phyloP scores from a whole-genome alignment of 2,329 filamentous ascomycete genomes.

The Neonectria coccinea region DNA sequence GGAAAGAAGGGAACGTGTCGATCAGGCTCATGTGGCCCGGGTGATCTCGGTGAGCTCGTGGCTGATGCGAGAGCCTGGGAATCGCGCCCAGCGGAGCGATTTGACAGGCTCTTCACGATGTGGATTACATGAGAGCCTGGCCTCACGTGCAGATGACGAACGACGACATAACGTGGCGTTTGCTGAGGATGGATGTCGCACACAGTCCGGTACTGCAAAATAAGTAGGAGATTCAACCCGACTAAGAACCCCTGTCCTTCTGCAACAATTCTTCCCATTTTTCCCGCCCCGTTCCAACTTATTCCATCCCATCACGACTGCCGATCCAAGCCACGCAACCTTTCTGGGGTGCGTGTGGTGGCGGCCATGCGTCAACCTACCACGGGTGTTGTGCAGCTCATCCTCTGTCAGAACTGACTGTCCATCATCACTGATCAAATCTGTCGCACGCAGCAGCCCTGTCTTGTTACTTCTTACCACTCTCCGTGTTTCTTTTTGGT shows the following conservation, averaged over 20 bases:
- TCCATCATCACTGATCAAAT: no score
- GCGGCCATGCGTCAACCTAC: slow-evolving; percentile 2
- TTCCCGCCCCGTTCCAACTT: slow-evolving; percentile 6
- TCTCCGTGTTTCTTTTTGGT: neutral
- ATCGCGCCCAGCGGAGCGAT: slow-evolving; percentile 13
- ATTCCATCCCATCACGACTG: slow-evolving; percentile 4
- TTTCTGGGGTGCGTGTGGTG: slow-evolving; percentile 5
- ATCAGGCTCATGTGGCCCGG: slow-evolving; percentile 18
- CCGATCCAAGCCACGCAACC: slow-evolving; percentile 5
- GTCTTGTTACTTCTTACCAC: neutral
- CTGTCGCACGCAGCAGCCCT: neutral
- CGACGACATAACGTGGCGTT: no score
- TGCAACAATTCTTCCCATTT: slow-evolving; percentile 8
- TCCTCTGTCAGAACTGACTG: neutral
- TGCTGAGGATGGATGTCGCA: neutral
- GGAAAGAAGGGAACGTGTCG: slow-evolving; percentile 18
- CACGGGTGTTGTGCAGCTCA: neutral
- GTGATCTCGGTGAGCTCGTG: slow-evolving; percentile 13
- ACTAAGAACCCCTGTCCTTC: slow-evolving; percentile 9
- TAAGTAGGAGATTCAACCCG: slow-evolving; percentile 4
- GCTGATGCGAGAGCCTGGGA: neutral
- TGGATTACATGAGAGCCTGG: neutral
- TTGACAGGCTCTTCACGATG: slow-evolving; percentile 12
- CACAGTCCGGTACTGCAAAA: neutral
- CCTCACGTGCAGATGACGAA: neutral